phyloP scores from a whole-genome alignment of 2,329 filamentous ascomycete genomes.

The Oidium heveae region DNA sequence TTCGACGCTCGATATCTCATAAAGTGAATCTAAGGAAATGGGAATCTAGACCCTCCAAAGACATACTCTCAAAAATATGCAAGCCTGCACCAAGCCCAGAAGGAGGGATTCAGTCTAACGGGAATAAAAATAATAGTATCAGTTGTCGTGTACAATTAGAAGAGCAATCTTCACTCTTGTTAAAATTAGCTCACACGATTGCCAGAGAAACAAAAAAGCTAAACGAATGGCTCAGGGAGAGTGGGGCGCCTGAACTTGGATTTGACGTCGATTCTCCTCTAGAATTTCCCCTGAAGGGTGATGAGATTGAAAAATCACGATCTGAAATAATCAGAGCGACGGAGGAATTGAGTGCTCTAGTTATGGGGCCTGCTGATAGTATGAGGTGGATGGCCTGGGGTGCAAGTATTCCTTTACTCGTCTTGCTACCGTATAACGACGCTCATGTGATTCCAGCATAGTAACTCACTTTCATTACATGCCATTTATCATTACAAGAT shows the following conservation, averaged over 20 bases:
- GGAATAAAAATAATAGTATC: too few species aligned
- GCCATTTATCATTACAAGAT: conserved; percentile 21
- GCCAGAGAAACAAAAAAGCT: conserved; percentile 23
- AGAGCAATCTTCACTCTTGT: conserved; percentile 11
- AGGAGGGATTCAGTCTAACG: too few species aligned
- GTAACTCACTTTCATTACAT: conserved; percentile 24
- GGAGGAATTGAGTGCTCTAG: conserved; percentile 21
- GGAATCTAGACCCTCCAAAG: too few species aligned
- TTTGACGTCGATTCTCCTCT: conserved; percentile 21
- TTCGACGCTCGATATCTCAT: too few species aligned
- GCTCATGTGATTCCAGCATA: conserved; percentile 16
- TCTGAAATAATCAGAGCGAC: conserved; percentile 23
- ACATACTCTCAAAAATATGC: too few species aligned
- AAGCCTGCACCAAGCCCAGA: too few species aligned
- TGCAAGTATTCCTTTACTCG: conserved; percentile 15
- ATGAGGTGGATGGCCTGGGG: conserved; percentile 27
- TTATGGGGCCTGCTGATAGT: conserved; percentile 24
- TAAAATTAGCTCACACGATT: conserved; percentile 23
- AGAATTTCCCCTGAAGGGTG: conserved; percentile 23
- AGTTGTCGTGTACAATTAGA: too few species aligned
- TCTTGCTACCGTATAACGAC: neutral
- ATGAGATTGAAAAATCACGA: conserved; percentile 20
- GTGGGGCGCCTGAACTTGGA: conserved; percentile 18
- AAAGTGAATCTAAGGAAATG: too few species aligned
- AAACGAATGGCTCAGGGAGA: conserved; percentile 21